Base-by-base conservation (phyloP, 1,284 basidiomycete species). In the Neonothopanus nambi region DNA sequence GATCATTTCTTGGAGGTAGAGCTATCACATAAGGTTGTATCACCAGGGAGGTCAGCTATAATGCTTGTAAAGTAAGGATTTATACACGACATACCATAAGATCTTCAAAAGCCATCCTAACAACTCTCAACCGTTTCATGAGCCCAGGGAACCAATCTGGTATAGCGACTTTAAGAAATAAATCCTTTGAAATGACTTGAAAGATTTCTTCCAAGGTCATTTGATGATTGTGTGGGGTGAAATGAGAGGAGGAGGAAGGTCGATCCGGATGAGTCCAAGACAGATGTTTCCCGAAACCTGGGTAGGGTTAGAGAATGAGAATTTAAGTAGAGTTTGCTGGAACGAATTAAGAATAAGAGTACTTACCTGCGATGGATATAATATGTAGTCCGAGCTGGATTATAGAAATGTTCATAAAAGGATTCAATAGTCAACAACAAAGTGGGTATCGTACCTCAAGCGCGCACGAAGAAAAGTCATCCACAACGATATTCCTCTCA, bases 201-300 rank as follows among this genome's bases (percentile, higher is more conserved):
- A 85, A 68, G 6, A 82, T 75, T 35, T 79, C 74, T 62, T 80
- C 81, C 70, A 85, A 86, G 3, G 79, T 72, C 66, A 86, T 70
- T 33, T 65, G 58, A 63, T 85, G 79, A n/a, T n/a, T n/a, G n/a
- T n/a, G n/a, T n/a, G n/a, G n/a, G n/a, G n/a, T n/a, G n/a, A n/a
- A n/a, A n/a, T n/a, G n/a, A n/a, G n/a, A n/a, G n/a, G n/a, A n/a
- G 1, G 79, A 76, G 23, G 73, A 59, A 3, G n/a, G n/a, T n/a
- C n/a, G 57, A 52, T 61, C 58, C 33, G 79, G 76, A 44, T 79
- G 77, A 38, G 68, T 67, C 81, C 79, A 84, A 1, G 75, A 71
- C 21, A 82, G 74, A 40, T 65, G 69, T 24, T 73, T 72, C 1
- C 82, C 82, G 60, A 84, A 86, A 18, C 75, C 76, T 78, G 26